Percentiles rank a stretch among this genome's conserved stretches.
These are phyloP conservation scores for Penicillium sp. DNA, from an alignment of 2,329 filamentous ascomycete species.

Conservation along the genomic window DNA sequence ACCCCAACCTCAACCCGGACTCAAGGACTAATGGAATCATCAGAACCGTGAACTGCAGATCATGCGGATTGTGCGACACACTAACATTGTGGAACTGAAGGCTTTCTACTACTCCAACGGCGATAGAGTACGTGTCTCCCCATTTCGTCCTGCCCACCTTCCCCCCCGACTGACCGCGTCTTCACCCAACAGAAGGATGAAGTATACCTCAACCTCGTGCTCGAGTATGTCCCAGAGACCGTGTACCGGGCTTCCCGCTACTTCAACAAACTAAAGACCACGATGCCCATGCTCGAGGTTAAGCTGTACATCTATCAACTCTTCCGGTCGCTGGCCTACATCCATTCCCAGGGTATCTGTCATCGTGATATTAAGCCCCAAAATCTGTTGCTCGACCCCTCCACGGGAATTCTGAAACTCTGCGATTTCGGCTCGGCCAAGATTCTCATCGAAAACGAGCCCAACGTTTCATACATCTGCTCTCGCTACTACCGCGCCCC, in stretches of 20 bases:
- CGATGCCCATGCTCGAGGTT: conserved; percentile 97
- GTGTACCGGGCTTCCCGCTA: conserved; percentile 97
- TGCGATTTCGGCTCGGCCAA: conserved; percentile 99
- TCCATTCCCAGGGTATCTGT: conserved; percentile 98
- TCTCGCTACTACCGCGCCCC: conserved; percentile 98
- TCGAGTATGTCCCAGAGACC: conserved; percentile 97
- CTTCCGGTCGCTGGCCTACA: conserved; percentile 96
- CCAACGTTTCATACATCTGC: conserved; percentile 99
- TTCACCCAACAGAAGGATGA: conserved; percentile 75
- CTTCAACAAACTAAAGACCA: conserved; percentile 99
- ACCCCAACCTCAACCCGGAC: too few species aligned
- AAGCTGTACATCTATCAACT: conserved; percentile 99
- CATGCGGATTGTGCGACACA: conserved; percentile 98
- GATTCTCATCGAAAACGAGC: conserved; percentile 97
- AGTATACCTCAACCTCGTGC: conserved; percentile 96
- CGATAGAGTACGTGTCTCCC: conserved; percentile 72
- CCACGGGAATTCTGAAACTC: conserved; percentile 88
- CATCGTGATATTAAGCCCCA: conserved; percentile 99
- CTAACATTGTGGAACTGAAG: conserved; percentile 98
- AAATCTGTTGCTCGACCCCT: conserved; percentile 90
- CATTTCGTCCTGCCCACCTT: neutral
- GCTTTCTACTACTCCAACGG: conserved; percentile 99
- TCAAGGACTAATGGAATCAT: neutral
- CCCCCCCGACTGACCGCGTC: conserved; percentile 7
- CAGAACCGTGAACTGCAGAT: conserved; percentile 99